These are phyloP conservation scores for Globisporangium lucens DNA, from an alignment of 352 stramenopile species.

Conservation along the genomic window DNA sequence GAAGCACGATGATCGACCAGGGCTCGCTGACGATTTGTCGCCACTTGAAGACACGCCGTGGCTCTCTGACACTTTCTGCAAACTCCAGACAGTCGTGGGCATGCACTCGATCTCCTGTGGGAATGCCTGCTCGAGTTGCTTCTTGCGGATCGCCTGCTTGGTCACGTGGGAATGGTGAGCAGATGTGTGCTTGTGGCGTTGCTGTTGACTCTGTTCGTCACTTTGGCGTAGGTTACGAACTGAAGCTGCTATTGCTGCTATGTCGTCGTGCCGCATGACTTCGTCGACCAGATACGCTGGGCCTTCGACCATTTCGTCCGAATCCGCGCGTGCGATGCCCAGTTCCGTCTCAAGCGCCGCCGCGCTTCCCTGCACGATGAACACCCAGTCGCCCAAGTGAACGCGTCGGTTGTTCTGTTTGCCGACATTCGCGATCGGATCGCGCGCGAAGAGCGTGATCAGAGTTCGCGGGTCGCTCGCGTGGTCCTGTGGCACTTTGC, in stretches of 20 bases:
- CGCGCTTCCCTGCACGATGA: slow-evolving; percentile 24
- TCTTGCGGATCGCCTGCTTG: slow-evolving; percentile 15
- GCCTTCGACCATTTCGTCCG: slow-evolving; percentile 14
- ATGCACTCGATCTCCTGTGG: slow-evolving; percentile 6
- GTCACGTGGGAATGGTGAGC: not conserved
- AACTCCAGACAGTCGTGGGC: slow-evolving; percentile 20
- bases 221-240: not conserved
- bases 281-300: slow-evolving; percentile 8
- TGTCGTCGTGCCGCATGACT: slow-evolving; percentile 1
- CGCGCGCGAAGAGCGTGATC: slow-evolving; percentile 37
- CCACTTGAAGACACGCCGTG: not conserved
- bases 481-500: slow-evolving; percentile 25
- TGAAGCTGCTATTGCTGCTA: not conserved
- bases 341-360: slow-evolving; percentile 20
- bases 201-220: not conserved
- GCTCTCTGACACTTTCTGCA: slow-evolving; percentile 6
- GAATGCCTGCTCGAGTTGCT: slow-evolving; percentile 13
- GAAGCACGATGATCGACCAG: slow-evolving; percentile 9
- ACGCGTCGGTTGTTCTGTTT: slow-evolving; percentile 25
- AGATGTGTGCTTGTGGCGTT: not conserved
- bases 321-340: slow-evolving; percentile 17
- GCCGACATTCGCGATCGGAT: slow-evolving; percentile 18
- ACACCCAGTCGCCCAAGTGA: slow-evolving; percentile 22
- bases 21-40: not conserved
- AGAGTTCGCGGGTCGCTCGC: slow-evolving; percentile 29